phyloP scores from a whole-genome alignment of 1,284 basidiomycete genomes.

The Neolentinus lepideus region DNA sequence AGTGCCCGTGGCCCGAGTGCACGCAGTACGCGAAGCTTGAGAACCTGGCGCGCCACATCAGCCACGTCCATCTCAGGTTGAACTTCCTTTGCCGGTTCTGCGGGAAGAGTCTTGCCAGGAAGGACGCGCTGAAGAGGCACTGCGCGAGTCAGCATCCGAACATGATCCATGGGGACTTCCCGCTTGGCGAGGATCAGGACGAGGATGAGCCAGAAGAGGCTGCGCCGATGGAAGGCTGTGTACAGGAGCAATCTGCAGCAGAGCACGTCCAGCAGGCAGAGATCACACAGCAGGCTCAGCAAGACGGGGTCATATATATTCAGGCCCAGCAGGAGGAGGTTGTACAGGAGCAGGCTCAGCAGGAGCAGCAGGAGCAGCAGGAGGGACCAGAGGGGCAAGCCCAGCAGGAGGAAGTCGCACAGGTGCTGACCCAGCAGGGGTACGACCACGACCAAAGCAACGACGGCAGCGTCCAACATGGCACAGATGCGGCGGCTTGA shows the following conservation, averaged over 20 bases:
- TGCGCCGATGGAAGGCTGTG: too few species aligned
- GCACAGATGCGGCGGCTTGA: too few species aligned
- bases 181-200: not conserved
- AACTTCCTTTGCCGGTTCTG: not conserved
- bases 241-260: too few species aligned
- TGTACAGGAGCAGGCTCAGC: too few species aligned
- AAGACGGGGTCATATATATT: not conserved
- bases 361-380: too few species aligned
- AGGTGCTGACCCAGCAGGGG: too few species aligned
- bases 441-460: too few species aligned
- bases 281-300: not conserved
- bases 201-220: not conserved
- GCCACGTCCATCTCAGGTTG: not conserved
- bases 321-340: too few species aligned
- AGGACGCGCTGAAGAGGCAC: not conserved
- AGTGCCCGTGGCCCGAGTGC: not conserved
- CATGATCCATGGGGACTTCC: not conserved
- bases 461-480: too few species aligned
- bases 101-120: not conserved
- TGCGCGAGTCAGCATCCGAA: not conserved
- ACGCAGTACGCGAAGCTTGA: not conserved
- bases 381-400: too few species aligned
- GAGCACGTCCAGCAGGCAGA: too few species aligned
- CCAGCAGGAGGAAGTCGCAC: too few species aligned
- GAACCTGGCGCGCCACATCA: not conserved